Percentiles rank a stretch among this genome's conserved stretches.
Conservation (phyloP, 169 alveolate species). For the Ichthyophthirius multifiliis region DNA sequence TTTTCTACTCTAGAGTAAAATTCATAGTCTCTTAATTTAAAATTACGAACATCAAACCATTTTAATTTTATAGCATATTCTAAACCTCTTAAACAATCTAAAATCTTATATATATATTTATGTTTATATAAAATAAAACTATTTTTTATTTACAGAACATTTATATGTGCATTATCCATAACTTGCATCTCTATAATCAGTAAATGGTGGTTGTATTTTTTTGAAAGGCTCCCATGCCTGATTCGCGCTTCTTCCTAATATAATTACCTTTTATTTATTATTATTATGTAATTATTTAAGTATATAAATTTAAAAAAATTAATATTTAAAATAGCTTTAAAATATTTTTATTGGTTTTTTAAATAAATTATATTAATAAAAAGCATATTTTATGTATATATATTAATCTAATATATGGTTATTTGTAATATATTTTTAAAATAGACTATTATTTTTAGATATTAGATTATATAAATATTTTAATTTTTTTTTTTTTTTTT, state of each 20-base stretch:
- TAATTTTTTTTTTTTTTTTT: no score
- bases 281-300: background rate
- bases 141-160: conserved; percentile 53
- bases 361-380: background rate
- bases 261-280: conserved; percentile 22
- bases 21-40: conserved; percentile 88
- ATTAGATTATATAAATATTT: no score
- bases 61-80: conserved; percentile 90
- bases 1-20: conserved; percentile 89
- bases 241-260: conserved; percentile 69
- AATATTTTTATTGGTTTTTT: background rate
- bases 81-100: conserved; percentile 90
- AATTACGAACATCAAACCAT: conserved; percentile 90
- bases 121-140: background rate
- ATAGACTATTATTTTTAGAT: no score
- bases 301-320: background rate
- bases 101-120: conserved; percentile 39
- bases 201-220: conserved; percentile 48
- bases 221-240: conserved; percentile 82
- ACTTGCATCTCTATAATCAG: conserved; percentile 78
- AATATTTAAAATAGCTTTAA: background rate
- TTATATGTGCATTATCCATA: conserved; percentile 68
- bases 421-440: no score
- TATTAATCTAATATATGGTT: no score
- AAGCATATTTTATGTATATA: no score